Evolutionary conservation across 257 asterid genomes (phyloP).

Genomic region (Jacaranda mimosifolia): DNA sequence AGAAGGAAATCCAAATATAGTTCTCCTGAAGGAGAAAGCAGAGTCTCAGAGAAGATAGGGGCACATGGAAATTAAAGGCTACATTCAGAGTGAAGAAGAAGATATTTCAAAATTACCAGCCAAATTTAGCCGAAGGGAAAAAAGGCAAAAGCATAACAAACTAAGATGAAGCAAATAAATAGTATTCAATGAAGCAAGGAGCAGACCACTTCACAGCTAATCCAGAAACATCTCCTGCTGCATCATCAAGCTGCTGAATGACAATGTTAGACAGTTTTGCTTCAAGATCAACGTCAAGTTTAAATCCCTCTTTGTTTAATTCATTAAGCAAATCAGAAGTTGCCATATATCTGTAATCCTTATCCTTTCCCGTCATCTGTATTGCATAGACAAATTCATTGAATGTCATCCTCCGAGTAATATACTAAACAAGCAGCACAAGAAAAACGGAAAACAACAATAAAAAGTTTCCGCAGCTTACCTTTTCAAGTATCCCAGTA

Average conservation of each 20-base stretch:
- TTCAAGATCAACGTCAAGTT: slow-evolving; percentile 85
- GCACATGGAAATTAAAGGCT: not conserved
- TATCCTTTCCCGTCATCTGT: slow-evolving; percentile 99
- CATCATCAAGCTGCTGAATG: slow-evolving; percentile 97
- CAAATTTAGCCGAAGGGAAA: not conserved
- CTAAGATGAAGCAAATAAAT: slow-evolving; percentile 21
- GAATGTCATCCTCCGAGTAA: not conserved
- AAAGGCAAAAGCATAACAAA: slow-evolving; percentile 15
- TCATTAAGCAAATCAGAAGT: slow-evolving; percentile 98
- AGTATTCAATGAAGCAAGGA: slow-evolving; percentile 27
- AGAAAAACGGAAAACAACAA: slow-evolving; percentile 11
- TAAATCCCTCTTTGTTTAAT: slow-evolving; percentile 88
- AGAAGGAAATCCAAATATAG: slow-evolving; percentile 7
- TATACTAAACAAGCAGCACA: slow-evolving; percentile 1
- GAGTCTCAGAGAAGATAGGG: not conserved
- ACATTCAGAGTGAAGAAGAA: not conserved
- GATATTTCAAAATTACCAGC: slow-evolving; percentile 18
- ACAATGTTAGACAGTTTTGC: slow-evolving; percentile 77
- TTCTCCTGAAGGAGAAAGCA: slow-evolving; percentile 5
- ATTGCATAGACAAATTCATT: slow-evolving; percentile 29
- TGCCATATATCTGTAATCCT: slow-evolving; percentile 99
- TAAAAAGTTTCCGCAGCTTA: slow-evolving; percentile 31
- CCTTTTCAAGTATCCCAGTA: slow-evolving; percentile 87
- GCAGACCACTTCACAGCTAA: slow-evolving; percentile 95
- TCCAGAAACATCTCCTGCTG: slow-evolving; percentile 98